Evolutionary conservation across 2,329 filamentous ascomycete species (phyloP).

Genomic region (Cladosporium cucumerinum): DNA sequence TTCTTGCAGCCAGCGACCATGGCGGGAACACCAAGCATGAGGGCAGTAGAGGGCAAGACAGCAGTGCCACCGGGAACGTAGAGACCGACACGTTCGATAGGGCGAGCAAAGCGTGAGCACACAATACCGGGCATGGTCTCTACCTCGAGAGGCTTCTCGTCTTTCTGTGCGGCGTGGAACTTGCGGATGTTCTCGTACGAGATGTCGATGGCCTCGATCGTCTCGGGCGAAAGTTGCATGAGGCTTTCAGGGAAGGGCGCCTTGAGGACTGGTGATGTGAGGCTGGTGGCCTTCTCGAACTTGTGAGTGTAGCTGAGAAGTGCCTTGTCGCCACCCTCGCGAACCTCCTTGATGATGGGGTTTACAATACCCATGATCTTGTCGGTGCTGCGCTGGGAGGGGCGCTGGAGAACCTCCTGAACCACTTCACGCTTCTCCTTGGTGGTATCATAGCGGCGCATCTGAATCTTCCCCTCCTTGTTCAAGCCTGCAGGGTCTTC

Average conservation of each 20-base stretch:
- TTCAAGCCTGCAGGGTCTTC: conserved; percentile 49
- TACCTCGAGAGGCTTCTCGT: conserved; percentile 75
- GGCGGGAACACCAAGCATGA: conserved; percentile 96
- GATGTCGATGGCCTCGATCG: conserved; percentile 84
- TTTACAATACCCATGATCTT: conserved; percentile 85
- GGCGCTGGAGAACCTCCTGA: conserved; percentile 72
- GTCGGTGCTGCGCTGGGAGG: conserved; percentile 92
- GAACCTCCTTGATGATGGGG: conserved; percentile 88
- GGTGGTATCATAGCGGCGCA: conserved; percentile 73
- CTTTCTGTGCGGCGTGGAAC: conserved; percentile 89
- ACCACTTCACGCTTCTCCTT: conserved; percentile 64
- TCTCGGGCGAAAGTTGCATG: conserved; percentile 82
- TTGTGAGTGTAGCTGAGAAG: conserved; percentile 93
- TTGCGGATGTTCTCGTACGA: conserved; percentile 92
- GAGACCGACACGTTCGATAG: conserved; percentile 92
- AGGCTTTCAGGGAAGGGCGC: conserved; percentile 82
- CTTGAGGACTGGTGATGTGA: conserved; percentile 83
- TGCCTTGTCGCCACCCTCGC: conserved; percentile 77
- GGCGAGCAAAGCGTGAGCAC: conserved; percentile 86
- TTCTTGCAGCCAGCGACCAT: conserved; percentile 96
- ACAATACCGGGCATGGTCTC: conserved; percentile 98
- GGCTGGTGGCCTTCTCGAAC: conserved; percentile 90
- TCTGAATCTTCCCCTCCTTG: conserved; percentile 64
- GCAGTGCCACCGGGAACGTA: conserved; percentile 96
- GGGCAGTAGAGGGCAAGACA: conserved; percentile 91